These are phyloP conservation scores for Carex parvula DNA, from an alignment of 176 grass and related monocot genomes.

Conservation along the genomic window DNA sequence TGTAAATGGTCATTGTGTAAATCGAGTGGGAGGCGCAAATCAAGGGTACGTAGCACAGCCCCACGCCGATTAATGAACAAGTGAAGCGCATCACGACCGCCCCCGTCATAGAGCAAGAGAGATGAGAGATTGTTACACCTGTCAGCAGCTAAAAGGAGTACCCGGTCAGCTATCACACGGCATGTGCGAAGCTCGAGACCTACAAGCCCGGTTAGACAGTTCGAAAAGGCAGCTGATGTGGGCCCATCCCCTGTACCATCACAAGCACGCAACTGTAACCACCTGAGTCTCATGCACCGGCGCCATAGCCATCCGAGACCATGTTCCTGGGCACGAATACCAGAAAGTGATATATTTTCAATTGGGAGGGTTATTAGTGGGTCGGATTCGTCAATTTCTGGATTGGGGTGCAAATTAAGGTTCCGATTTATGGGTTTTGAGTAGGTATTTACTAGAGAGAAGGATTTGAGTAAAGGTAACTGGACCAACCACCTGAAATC, in stretches of 20 bases:
- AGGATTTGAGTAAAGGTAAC: constrained; percentile 57
- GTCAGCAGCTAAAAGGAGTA: constrained; percentile 71
- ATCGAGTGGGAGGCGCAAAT: constrained; percentile 88
- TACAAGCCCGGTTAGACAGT: constrained; percentile 46
- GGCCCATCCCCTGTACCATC: constrained; percentile 64
- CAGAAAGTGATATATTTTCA: constrained; percentile 63
- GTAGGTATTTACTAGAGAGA: constrained; percentile 61
- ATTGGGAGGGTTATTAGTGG: constrained; percentile 36
- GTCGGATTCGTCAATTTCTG: constrained; percentile 15
- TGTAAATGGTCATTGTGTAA: constrained; percentile 88
- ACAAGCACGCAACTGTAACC: constrained; percentile 79
- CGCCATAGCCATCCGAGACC: constrained; percentile 76
- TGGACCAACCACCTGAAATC: constrained; percentile 56
- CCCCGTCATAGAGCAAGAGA: constrained; percentile 80
- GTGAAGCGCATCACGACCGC: constrained; percentile 65
- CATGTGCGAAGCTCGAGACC: constrained; percentile 83
- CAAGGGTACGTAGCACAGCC: constrained; percentile 50
- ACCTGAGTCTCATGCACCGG: constrained; percentile 45
- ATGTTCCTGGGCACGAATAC: constrained; percentile 51
- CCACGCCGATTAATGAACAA: constrained; percentile 75
- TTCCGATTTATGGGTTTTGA: constrained; percentile 3
- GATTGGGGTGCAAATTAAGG: not conserved
- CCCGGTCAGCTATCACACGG: constrained; percentile 66
- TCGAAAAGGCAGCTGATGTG: constrained; percentile 34
- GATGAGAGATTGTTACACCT: constrained; percentile 49